Evolutionary conservation across 2,329 filamentous ascomycete genomes (phyloP), one percentile per base, ranked within the genome.

Genomic region (Elsinoe arachidis): DNA sequence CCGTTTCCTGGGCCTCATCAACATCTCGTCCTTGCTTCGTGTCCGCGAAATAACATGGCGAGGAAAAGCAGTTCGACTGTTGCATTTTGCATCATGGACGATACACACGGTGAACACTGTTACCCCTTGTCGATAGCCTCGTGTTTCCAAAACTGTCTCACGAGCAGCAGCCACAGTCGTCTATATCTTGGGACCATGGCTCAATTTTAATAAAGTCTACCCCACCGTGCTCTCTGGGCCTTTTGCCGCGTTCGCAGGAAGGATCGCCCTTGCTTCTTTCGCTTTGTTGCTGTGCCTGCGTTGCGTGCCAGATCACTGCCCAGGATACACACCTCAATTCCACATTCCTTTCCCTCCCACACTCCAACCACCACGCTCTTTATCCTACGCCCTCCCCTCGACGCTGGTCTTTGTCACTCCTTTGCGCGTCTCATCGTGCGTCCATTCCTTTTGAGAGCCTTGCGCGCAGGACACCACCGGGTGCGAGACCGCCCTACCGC

Each of bases 201-300:
- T 53, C 49, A 53, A 53, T 53, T 53, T 53, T 53, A 53, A 53
- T 53, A 15, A 53, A 37, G 49, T 39, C 33, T 53, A 60, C 96
- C 92, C 66, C 90, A 97, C 67, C 26, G 26, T 97, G 93, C 0
- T 97, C 87, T 66, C 26, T 44, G 15, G 41, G 41, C 23, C 26
- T 99, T 93, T 0, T 93, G 93, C 56, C 93, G 82, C 67, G 97
- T 93, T 0, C 57, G 41, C 54, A 33, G 6, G 19, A 37, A 10
- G 14, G 37, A 26, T 39, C 55, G 57, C 41, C 37, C 44, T 54
- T 44, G 38, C 9, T 23, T 39, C 33, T 14, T 26, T 39, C 19
- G 49, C 19, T 53, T 39, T 34, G 26, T 39, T 34, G 17, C 49
- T 53, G 49, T 53, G 30, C 35, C 49, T 53, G 26, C 34, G 34